Percentiles rank a stretch among this genome's conserved stretches.
Conservation (phyloP, 2,329 filamentous ascomycete genomes). For the Sporothrix pseudoabietina region DNA sequence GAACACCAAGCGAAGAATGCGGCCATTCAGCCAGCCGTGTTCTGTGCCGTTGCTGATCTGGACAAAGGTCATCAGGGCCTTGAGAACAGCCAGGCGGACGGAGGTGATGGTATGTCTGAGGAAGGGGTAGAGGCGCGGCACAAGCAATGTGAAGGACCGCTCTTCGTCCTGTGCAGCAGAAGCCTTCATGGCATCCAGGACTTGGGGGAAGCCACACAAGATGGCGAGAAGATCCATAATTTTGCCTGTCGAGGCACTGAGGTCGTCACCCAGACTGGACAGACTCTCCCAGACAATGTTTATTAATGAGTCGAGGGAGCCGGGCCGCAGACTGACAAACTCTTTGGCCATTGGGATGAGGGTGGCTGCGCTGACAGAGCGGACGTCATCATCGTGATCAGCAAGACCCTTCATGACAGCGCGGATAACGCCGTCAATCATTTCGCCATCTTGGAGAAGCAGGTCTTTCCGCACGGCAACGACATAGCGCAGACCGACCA, state of each 20-base stretch:
- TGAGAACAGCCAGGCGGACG: slow-evolving; percentile 88
- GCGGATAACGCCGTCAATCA: slow-evolving; percentile 89
- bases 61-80: slow-evolving; percentile 90
- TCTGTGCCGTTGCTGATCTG: slow-evolving; percentile 78
- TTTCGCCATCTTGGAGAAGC: slow-evolving; percentile 75
- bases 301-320: slow-evolving; percentile 77
- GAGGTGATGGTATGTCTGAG: slow-evolving; percentile 95
- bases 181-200: slow-evolving; percentile 88
- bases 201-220: slow-evolving; percentile 90
- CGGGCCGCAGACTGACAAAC: slow-evolving; percentile 81
- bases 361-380: slow-evolving; percentile 95
- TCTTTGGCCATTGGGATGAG: slow-evolving; percentile 94
- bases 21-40: slow-evolving; percentile 89
- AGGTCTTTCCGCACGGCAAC: slow-evolving; percentile 94
- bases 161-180: slow-evolving; percentile 82
- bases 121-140: slow-evolving; percentile 94
- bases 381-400: slow-evolving; percentile 91
- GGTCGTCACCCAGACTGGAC: slow-evolving; percentile 92
- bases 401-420: slow-evolving; percentile 94
- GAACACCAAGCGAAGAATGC: slow-evolving; percentile 83
- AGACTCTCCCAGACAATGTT: slow-evolving; percentile 97
- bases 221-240: slow-evolving; percentile 98
- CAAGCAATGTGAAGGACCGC: slow-evolving; percentile 87
- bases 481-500: slow-evolving; percentile 94
- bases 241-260: slow-evolving; percentile 94